Base-by-base conservation (phyloP, 1,284 basidiomycete species). In the Golubevia pallescens region DNA sequence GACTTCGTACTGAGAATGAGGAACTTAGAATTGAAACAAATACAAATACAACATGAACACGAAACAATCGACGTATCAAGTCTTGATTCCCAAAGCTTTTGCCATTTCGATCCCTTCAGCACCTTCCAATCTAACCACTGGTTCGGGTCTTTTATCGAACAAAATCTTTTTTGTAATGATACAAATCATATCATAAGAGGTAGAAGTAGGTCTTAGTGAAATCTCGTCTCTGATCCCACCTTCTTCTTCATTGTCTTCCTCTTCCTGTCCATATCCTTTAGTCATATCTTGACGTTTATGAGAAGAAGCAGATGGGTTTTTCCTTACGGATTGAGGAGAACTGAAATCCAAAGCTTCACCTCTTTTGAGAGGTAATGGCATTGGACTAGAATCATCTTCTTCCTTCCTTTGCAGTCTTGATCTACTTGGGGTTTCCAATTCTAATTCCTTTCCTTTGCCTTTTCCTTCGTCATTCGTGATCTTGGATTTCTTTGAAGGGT, bases 141-240 rank as follows among this genome's bases (percentile, higher is more conserved):
- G 79, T 58, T 81, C 79, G 1, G 79, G 79, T 6, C 78, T 72
- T 57, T 77, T 72, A 0, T 73, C 68, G 54, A 81, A 81, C 3
- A 84, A 66, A 38, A 84, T 70, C 63, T 84, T 84, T 59, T 78
- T 70, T 2, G 71, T 68, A 64, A 84, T 71, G 1, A 84, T 66
- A 42, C 64, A 78, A 51, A 81, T 76, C n/a, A 84, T 74, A 28
- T 81, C 71, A 65, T 78, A 78, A 66, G 73, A 71, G 1, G 65
- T 69, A 16, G 54, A 8, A 24, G n/a, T 21, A 38, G 71, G 19
- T 53, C 20, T 58, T 51, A 57, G 67, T 61, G 68, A 66, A 21
- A 38, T 57, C 20, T 66, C 70, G 19, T 63, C 67, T 5, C 38
- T 21, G 0, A 68, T 67, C 6, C 62, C 62, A 21, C 59, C 62